These are phyloP conservation scores for Ceriops decandra DNA, from an alignment of 345 rosid species.

Conservation along the genomic window DNA sequence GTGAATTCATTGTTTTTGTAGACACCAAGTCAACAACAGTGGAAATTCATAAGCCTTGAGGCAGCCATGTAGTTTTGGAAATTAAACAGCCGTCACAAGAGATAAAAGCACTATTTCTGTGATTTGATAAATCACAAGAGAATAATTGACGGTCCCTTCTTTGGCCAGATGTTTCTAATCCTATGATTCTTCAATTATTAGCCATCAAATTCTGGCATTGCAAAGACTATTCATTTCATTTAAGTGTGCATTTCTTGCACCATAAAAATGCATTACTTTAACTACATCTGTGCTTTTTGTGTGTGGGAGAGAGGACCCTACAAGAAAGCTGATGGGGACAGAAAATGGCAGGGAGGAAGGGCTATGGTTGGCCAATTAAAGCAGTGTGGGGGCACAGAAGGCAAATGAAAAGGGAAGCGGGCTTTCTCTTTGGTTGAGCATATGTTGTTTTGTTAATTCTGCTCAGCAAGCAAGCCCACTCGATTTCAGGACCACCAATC, in stretches of 20 bases:
- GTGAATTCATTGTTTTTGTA: background rate
- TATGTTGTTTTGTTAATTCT: background rate
- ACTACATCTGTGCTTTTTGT: too few species aligned
- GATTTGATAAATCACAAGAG: background rate
- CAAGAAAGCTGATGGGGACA: constrained; percentile 9
- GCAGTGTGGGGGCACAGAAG: constrained; percentile 16
- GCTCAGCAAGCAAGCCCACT: background rate
- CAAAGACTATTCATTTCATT: constrained; percentile 1
- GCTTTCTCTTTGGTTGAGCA: background rate
- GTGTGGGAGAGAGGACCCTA: background rate
- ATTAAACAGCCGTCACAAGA: background rate
- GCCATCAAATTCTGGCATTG: background rate
- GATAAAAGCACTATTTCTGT: background rate
- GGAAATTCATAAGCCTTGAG: background rate
- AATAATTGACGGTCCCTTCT: background rate
- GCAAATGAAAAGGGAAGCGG: constrained; percentile 13
- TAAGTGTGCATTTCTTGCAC: background rate
- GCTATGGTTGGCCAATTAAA: constrained; percentile 13
- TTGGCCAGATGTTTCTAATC: too few species aligned
- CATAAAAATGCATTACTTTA: too few species aligned
- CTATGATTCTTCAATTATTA: too few species aligned
- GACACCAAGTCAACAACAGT: background rate
- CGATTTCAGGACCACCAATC: background rate
- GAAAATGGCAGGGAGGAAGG: constrained; percentile 12
- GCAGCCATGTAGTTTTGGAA: background rate